Percentiles rank a stretch among this genome's conserved stretches.
These are phyloP conservation scores for Boletus pseudopeckii DNA, from an alignment of 768 basidiomycete species.

Conservation along the genomic window DNA sequence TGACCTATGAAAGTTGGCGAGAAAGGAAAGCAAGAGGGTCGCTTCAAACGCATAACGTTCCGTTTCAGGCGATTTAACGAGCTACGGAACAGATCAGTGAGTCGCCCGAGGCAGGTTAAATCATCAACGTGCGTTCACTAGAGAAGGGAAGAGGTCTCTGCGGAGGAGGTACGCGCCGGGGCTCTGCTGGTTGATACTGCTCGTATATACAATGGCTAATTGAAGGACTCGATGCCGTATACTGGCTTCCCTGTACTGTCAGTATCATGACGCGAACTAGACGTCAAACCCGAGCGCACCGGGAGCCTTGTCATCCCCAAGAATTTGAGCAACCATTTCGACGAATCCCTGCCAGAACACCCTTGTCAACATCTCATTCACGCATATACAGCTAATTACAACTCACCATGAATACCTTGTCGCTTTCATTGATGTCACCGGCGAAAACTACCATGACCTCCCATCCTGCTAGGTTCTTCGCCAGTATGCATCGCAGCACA, in stretches of 20 bases:
- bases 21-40: slow-evolving; percentile 53
- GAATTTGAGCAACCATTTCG: slow-evolving; percentile 41
- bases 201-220: slow-evolving; percentile 54
- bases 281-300: slow-evolving; percentile 12
- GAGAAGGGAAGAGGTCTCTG: slow-evolving; percentile 55
- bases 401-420: slow-evolving; percentile 52
- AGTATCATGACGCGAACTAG: background rate
- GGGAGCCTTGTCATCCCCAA: slow-evolving; percentile 44
- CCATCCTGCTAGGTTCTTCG: slow-evolving; percentile 63
- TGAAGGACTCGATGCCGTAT: slow-evolving; percentile 55
- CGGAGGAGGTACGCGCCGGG: slow-evolving; percentile 71
- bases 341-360: slow-evolving; percentile 45
- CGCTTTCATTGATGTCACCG: slow-evolving; percentile 56
- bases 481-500: slow-evolving; percentile 45
- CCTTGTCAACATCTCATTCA: background rate
- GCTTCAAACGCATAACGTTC: slow-evolving; percentile 59
- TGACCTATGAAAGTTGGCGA: slow-evolving; percentile 71
- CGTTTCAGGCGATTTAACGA: slow-evolving; percentile 54
- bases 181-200: slow-evolving; percentile 59
- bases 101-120: background rate
- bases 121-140: slow-evolving; percentile 41
- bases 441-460: slow-evolving; percentile 71
- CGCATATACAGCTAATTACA: background rate
- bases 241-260: slow-evolving; percentile 32
- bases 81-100: slow-evolving; percentile 32